Base-by-base conservation (phyloP, 2,329 filamentous ascomycete species). In the Coleophoma cylindrospora region DNA sequence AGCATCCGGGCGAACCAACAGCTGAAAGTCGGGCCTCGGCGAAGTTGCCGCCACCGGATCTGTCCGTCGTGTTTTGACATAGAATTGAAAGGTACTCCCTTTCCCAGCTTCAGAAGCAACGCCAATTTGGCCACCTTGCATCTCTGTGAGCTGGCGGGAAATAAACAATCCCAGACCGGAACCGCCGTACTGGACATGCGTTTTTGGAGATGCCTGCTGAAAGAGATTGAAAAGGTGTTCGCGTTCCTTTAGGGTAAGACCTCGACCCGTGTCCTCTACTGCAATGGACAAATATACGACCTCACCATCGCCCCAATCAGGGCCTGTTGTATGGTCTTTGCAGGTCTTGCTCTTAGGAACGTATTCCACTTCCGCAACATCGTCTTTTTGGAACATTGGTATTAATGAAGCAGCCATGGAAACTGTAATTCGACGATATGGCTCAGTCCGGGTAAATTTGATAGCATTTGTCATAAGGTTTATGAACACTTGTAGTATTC, bases 381-480 rank as follows among this genome's bases (percentile, higher is more conserved):
- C 50, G 2, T 34, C 22, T 12, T 17, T 19, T 11, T 50, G 43
- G 11, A 41, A 45, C 2, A 56, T 54, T 11, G 46, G 49, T 5
- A 21, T 40, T 1, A 49, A 34, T 14, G 54, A 54, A 8, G 54
- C 55, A 71, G 73, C 49, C 77, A 65, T 22, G 64, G 66, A 4
- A 75, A 71, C 7, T 67, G 69, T 49, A 40, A 81, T 74, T 40
- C 79, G 77, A 3, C 83, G 76, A 7, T 71, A 77, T n/a, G 75
- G 73, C 14, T 83, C 80, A 0, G 75, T 76, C 21, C 82, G 82
- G 1, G 88, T 92, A 62, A 91, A 92, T 60, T 91, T 91, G 65
- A 91, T 83, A 0, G 87, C 86, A 60, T 91, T 91, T 9, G 86
- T 88, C 15, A 88, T 79, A 2, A 91, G 74, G 58, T 91, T 91